phyloP scores from a whole-genome alignment of 1,284 basidiomycete species.

The Anthracocystis setariae region DNA sequence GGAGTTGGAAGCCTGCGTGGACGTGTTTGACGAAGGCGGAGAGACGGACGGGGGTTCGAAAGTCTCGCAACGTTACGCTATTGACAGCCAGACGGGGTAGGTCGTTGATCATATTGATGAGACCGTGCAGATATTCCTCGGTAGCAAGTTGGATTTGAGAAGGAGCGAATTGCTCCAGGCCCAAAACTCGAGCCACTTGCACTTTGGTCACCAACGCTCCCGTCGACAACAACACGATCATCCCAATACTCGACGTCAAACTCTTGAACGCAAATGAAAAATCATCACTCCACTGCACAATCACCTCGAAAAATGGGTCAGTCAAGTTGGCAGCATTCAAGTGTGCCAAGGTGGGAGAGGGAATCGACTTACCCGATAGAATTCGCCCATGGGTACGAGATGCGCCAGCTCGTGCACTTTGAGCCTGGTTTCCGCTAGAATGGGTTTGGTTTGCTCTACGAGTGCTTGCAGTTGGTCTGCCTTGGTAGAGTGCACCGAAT shows the following conservation, averaged over 20 bases:
- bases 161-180: constrained; percentile 5
- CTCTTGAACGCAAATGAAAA: constrained; percentile 26
- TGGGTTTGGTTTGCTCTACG: not conserved
- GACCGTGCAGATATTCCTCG: constrained; percentile 62
- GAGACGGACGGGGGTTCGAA: constrained; percentile 54
- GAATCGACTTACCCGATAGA: constrained; percentile 44
- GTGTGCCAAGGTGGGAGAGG: too few species aligned
- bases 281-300: constrained; percentile 30
- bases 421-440: not conserved
- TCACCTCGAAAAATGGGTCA: too few species aligned
- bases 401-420: constrained; percentile 10
- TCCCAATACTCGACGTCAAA: constrained; percentile 20
- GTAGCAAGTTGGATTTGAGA: constrained; percentile 39
- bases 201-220: constrained; percentile 50
- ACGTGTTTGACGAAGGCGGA: constrained; percentile 62
- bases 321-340: too few species aligned
- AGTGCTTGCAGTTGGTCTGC: constrained; percentile 11
- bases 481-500: constrained; percentile 45
- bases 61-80: constrained; percentile 56
- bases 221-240: constrained; percentile 35
- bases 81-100: constrained; percentile 52
- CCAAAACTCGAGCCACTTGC: constrained; percentile 29
- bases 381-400: constrained; percentile 33
- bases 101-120: constrained; percentile 61
- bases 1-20: constrained; percentile 61